Conservation (phyloP, 2,329 filamentous ascomycete species). For the Verticillium isaacii region DNA sequence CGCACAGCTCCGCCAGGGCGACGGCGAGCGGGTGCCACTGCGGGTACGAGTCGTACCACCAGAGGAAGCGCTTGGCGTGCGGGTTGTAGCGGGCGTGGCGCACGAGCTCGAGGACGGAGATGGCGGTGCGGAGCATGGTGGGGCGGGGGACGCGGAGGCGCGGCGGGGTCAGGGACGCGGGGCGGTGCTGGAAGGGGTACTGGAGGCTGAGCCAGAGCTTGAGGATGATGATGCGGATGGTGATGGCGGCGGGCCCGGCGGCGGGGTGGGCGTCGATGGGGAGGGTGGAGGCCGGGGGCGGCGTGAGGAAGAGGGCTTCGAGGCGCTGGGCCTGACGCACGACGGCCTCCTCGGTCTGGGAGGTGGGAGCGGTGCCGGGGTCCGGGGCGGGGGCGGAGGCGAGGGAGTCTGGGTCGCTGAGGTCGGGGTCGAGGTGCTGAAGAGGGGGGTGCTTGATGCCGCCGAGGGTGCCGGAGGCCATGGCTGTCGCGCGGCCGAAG, state of each 20-base stretch:
- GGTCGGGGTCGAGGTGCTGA: conserved; percentile 12
- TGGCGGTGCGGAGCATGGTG: conserved; percentile 40
- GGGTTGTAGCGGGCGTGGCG: conserved; percentile 6
- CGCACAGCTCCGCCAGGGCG: conserved; percentile 46
- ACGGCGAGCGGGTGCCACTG: conserved; percentile 53
- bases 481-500: conserved; percentile 33
- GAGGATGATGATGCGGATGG: conserved; percentile 36
- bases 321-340: conserved; percentile 31
- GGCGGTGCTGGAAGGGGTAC: conserved; percentile 34
- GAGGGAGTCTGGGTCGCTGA: conserved; percentile 1
- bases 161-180: conserved; percentile 13
- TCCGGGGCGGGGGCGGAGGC: neutral
- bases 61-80: conserved; percentile 30
- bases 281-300: conserved; percentile 21
- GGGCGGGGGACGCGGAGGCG: conserved; percentile 30
- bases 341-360: conserved; percentile 31
- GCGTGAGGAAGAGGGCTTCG: conserved; percentile 33
- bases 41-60: conserved; percentile 46
- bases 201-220: conserved; percentile 42
- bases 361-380: conserved; percentile 7
- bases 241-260: conserved; percentile 31
- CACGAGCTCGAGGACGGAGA: conserved; percentile 39
- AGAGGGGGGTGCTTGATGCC: conserved; percentile 26
- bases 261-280: conserved; percentile 18
- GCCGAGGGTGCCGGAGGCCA: conserved; percentile 33